These are phyloP conservation scores for Malassezia obtusa DNA, from an alignment of 1,284 basidiomycete genomes.

Conservation along the genomic window DNA sequence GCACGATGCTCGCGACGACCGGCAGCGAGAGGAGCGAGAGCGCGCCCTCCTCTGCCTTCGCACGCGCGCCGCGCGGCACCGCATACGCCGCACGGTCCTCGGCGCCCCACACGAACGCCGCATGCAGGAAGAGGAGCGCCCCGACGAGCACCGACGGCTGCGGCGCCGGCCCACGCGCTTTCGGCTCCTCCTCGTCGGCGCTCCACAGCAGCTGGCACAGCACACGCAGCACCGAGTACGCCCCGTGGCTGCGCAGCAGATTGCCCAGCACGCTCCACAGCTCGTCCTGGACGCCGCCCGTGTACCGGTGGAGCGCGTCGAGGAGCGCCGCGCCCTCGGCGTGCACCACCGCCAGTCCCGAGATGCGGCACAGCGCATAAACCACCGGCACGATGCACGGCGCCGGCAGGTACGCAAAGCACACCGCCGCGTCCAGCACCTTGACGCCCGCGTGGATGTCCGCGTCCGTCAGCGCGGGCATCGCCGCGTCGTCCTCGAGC, in stretches of 20 bases:
- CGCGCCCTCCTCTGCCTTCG: slow-evolving; percentile 27
- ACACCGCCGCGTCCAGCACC: slow-evolving; percentile 34
- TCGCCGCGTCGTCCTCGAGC: slow-evolving; percentile 6
- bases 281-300: slow-evolving; percentile 20
- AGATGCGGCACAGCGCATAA: slow-evolving; percentile 33
- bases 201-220: slow-evolving; percentile 26
- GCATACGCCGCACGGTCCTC: slow-evolving; percentile 22
- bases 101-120: slow-evolving; percentile 26
- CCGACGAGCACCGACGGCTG: slow-evolving; percentile 33
- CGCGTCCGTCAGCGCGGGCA: slow-evolving; percentile 25
- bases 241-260: slow-evolving; percentile 41
- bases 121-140: slow-evolving; percentile 35
- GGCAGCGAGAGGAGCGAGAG: slow-evolving; percentile 29
- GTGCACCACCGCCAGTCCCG: slow-evolving; percentile 29
- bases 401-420: slow-evolving; percentile 39
- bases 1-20: slow-evolving; percentile 33
- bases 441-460: slow-evolving; percentile 34
- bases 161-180: no score
- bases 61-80: slow-evolving; percentile 4
- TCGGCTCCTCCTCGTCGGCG: neutral
- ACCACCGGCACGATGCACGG: slow-evolving; percentile 27
- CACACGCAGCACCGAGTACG: slow-evolving; percentile 33
- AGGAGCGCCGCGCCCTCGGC: slow-evolving; percentile 12
- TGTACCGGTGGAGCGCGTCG: slow-evolving; percentile 13
- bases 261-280: slow-evolving; percentile 28